Percentiles rank a stretch among this genome's conserved stretches.
Conservation (phyloP, 2,329 filamentous ascomycete species). For the Corinectria fuckeliana region DNA sequence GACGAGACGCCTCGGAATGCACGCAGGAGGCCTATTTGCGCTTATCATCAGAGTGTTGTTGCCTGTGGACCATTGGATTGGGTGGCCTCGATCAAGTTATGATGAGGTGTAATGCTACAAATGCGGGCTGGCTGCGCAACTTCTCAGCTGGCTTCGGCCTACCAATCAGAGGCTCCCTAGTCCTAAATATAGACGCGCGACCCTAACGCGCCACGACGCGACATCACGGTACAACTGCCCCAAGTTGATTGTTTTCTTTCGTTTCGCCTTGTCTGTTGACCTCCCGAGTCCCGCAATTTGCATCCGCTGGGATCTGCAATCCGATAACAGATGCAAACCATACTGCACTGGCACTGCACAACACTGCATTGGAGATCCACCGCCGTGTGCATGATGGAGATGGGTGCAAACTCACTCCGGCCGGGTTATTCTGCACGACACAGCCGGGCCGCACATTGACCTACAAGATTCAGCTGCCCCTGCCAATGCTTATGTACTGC, state of each 20-base stretch:
- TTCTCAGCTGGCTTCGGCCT: constrained; percentile 19
- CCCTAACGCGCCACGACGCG: constrained; percentile 28
- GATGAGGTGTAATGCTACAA: constrained; percentile 30
- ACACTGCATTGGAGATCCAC: constrained; percentile 38
- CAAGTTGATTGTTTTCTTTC: constrained; percentile 26
- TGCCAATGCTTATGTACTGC: constrained; percentile 10
- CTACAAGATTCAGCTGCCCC: constrained; percentile 6
- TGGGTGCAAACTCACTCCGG: constrained; percentile 29
- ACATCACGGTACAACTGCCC: constrained; percentile 12
- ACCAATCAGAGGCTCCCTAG: constrained; percentile 28
- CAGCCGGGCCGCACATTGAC: constrained; percentile 17
- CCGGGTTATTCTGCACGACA: constrained; percentile 32
- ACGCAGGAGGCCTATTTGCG: constrained; percentile 8
- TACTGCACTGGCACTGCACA: constrained; percentile 31
- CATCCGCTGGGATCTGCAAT: constrained; percentile 15
- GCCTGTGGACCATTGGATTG: constrained; percentile 25
- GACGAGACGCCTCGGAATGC: constrained; percentile 1
- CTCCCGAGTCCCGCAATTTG: constrained; percentile 5
- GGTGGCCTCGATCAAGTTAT: constrained; percentile 18
- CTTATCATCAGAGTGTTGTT: constrained; percentile 25
- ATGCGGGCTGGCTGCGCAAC: constrained; percentile 29
- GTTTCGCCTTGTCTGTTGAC: constrained; percentile 5
- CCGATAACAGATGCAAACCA: constrained; percentile 24
- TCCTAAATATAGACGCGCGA: constrained; percentile 20
- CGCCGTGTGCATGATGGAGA: constrained; percentile 32